These are phyloP conservation scores for Stachybotrys elegans DNA, from an alignment of 2,329 filamentous ascomycete species.

Conservation along the genomic window DNA sequence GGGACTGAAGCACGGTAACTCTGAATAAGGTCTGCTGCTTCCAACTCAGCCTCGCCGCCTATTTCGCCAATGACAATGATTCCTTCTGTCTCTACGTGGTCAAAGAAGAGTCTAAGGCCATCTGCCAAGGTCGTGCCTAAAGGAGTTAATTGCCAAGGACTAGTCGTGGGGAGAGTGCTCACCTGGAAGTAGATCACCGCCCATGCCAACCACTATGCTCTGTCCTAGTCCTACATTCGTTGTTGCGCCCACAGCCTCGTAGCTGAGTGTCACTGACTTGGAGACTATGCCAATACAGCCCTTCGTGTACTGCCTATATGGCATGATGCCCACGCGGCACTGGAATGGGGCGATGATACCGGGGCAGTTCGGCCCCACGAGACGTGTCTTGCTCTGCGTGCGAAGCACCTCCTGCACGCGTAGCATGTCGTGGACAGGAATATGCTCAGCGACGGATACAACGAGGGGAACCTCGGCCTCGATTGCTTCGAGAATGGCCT, in stretches of 20 bases:
- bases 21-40: conserved; percentile 66
- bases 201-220: conserved; percentile 72
- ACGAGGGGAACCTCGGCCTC: conserved; percentile 74
- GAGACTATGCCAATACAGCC: conserved; percentile 70
- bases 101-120: conserved; percentile 61
- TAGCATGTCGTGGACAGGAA: conserved; percentile 73
- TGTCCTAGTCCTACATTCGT: conserved; percentile 72
- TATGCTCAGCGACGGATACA: conserved; percentile 75
- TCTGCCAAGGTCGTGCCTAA: conserved; percentile 64
- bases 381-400: conserved; percentile 64
- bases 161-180: background rate
- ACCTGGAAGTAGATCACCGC: conserved; percentile 69
- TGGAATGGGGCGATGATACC: conserved; percentile 73
- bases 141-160: background rate
- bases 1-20: conserved; percentile 53
- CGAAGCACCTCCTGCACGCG: conserved; percentile 64
- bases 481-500: conserved; percentile 69
- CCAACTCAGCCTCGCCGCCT: conserved; percentile 63
- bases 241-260: conserved; percentile 72
- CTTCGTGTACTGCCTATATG: conserved; percentile 35
- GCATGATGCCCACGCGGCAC: conserved; percentile 46
- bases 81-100: conserved; percentile 63
- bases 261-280: conserved; percentile 77
- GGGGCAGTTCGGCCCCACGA: conserved; percentile 77
- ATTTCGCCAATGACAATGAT: conserved; percentile 71